Base-by-base conservation (phyloP, 78 protist species). In the Planoprotostelium fungivorum region DNA sequence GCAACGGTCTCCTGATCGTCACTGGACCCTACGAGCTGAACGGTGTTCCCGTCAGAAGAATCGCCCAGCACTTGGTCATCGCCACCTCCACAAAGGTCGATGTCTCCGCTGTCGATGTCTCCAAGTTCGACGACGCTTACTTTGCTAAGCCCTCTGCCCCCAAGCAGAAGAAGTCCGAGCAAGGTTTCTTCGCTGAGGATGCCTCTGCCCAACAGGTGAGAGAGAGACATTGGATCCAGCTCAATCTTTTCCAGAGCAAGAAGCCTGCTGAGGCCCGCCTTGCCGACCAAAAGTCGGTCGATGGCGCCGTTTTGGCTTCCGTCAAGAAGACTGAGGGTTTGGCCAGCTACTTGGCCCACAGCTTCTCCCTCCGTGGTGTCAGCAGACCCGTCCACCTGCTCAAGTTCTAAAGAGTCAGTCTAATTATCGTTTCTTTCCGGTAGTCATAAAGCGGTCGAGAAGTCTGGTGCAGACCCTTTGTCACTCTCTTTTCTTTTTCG, bases 11-110 rank as follows among this genome's bases (percentile, higher is more conserved):
- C 34, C 96, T 97, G 34, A 89, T 99, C 38, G 97, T 99, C 92
- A 95, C 98, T 38, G 99, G 99, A 38, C 99, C 99, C 83, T 98
- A 90, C 98, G 91, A 93, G 94, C n/a, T 98, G 91, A 99, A 99
- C 94, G 99, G 99, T 73, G 99, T 99, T n/a, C 99, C 99, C 38
- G 96, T 99, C 35, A 96, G 99, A 51, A 97, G 99, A 38, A 95
- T 98, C 89, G 95, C 97, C 97, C 99, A 95, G 90, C 95, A 97
- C 37, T 98, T 93, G 94, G 97, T 97, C 91, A 96, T 98, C 84
- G 99, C 99, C 90, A 99, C 99, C 92, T 95, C 98, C 89, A 97
- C 99, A 88, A 95, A 94, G 93, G 96, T 99, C 38, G 96, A 95
- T 29, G 37, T 97, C 36, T 37, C 94, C 38, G 29, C 37, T 1